Percentiles rank a stretch among this genome's conserved stretches.
Conservation (phyloP, 75 land plant genomes). For the Cupressus sempervirens region DNA sequence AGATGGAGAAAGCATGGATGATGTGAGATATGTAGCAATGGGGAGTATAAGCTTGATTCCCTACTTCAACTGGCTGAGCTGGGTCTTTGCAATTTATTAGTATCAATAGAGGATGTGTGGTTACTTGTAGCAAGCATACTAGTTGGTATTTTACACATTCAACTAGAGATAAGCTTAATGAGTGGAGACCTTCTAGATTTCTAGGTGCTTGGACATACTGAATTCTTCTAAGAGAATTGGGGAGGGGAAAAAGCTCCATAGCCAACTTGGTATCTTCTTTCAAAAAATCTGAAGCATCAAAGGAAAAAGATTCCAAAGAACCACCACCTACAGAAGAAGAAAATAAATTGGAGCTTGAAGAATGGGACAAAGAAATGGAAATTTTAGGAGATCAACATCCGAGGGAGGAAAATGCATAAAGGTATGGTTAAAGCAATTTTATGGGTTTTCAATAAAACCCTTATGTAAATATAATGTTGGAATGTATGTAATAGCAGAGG, state of each 20-base stretch:
- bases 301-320: not conserved
- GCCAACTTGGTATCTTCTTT: not conserved
- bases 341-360: not conserved
- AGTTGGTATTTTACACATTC: too few relatives aligned
- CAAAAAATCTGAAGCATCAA: constrained; percentile 5
- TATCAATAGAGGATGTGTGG: too few relatives aligned
- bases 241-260: not conserved
- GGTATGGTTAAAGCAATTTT: too few relatives aligned
- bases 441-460: too few relatives aligned
- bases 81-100: too few relatives aligned
- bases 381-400: not conserved
- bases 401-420: not conserved
- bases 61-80: constrained; percentile 96
- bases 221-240: not conserved
- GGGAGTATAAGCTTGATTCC: constrained; percentile 85
- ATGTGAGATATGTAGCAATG: constrained; percentile 77
- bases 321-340: constrained; percentile 5
- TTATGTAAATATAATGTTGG: too few relatives aligned
- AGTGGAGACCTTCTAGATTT: constrained; percentile 3
- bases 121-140: too few relatives aligned
- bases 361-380: constrained; percentile 1
- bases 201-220: constrained; percentile 7
- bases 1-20: constrained; percentile 45
- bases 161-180: constrained; percentile 9
- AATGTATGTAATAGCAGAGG: too few relatives aligned